phyloP scores from a whole-genome alignment of 306 rosid species.

The Arachis stenosperma region DNA sequence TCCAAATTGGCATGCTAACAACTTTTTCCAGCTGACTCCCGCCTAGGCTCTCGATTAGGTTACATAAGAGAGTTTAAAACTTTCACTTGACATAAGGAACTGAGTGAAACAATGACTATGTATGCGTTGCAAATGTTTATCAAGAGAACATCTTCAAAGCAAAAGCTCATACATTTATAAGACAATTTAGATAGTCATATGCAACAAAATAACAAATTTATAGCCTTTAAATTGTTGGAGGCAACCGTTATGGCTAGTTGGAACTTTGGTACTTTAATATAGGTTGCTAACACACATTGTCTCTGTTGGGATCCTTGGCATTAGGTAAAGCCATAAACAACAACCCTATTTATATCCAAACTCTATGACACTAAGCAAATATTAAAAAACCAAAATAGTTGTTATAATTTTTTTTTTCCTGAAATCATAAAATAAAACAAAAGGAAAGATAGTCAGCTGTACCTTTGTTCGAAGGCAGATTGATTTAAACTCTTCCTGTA shows the following conservation, averaged over 20 bases:
- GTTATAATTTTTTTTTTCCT: not conserved
- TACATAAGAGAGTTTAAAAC: not conserved
- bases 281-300: too few species aligned
- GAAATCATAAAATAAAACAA: constrained; percentile 23
- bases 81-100: constrained; percentile 10
- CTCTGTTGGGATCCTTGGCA: not conserved
- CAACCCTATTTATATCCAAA: constrained; percentile 6
- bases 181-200: not conserved
- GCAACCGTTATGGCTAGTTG: not conserved
- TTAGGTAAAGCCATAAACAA: not conserved
- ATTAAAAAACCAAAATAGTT: not conserved
- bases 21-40: not conserved
- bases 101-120: not conserved
- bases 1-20: not conserved
- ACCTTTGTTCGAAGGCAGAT: constrained; percentile 68
- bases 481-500: constrained; percentile 69
- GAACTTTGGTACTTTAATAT: too few species aligned
- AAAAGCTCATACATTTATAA: constrained; percentile 4
- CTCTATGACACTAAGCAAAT: not conserved
- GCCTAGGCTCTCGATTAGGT: constrained; percentile 3
- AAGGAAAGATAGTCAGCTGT: constrained; percentile 22
- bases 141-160: not conserved
- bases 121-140: not conserved
- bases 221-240: constrained; percentile 18
- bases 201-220: constrained; percentile 8